Conservation (phyloP, 2,329 filamentous ascomycete genomes). For the Juglanconis juglandina region DNA sequence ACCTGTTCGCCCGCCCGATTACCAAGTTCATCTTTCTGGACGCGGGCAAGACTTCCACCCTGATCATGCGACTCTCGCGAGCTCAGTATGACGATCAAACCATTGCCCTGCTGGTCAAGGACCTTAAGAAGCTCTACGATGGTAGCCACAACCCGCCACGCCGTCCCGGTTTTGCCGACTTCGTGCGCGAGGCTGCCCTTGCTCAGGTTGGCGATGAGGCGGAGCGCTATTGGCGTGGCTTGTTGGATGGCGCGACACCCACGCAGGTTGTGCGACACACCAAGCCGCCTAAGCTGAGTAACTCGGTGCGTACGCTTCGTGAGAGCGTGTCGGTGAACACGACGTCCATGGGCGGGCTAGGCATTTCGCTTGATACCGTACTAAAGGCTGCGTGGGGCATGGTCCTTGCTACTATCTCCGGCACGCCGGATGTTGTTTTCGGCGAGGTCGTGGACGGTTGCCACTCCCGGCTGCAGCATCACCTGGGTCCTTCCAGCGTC, state of each 20-base stretch:
- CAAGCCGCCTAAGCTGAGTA: conserved; percentile 37
- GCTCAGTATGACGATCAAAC: conserved; percentile 49
- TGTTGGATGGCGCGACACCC: conserved; percentile 44
- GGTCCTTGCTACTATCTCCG: conserved; percentile 48
- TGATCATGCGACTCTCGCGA: conserved; percentile 46
- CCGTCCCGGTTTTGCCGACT: conserved; percentile 46
- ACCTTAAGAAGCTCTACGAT: conserved; percentile 46
- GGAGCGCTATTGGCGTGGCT: conserved; percentile 32
- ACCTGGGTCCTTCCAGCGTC: conserved; percentile 38
- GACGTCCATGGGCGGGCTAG: conserved; percentile 35
- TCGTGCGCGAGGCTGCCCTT: conserved; percentile 38
- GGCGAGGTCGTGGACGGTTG: conserved; percentile 51
- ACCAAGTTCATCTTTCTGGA: conserved; percentile 52
- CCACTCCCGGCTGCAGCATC: conserved; percentile 33
- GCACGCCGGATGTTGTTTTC: conserved; percentile 51
- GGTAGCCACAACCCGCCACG: conserved; percentile 29
- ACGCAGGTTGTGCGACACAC: conserved; percentile 43
- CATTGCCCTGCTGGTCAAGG: conserved; percentile 43
- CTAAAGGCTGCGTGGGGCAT: conserved; percentile 58
- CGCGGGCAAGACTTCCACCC: conserved; percentile 42
- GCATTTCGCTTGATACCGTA: conserved; percentile 48
- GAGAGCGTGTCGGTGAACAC: conserved; percentile 39
- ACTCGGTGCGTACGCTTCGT: conserved; percentile 36
- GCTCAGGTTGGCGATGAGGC: conserved; percentile 34
- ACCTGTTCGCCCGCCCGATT: conserved; percentile 41